Percentiles rank a stretch among this genome's conserved stretches.
phyloP scores from a whole-genome alignment of 164 flowering plant genomes.

The Nymphaea colorata region DNA sequence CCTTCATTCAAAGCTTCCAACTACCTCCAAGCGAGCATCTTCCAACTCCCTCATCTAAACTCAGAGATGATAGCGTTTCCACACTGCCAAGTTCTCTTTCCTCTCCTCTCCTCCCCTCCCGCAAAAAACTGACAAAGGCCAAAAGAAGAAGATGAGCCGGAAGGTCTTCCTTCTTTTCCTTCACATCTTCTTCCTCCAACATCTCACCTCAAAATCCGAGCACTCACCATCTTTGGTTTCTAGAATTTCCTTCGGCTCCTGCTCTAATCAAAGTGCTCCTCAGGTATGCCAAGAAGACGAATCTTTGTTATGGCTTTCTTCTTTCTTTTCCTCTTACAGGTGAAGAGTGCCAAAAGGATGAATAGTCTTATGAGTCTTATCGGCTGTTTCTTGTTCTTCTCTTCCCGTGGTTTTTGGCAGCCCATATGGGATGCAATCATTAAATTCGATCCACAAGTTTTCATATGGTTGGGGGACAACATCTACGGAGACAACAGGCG shows the following conservation, averaged over 20 bases:
- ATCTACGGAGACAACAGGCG: conserved; percentile 60
- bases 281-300: conserved; percentile 28
- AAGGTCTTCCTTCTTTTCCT: not conserved
- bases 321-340: not conserved
- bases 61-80: too few species aligned
- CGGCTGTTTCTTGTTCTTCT: not conserved
- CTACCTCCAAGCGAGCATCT: too few species aligned
- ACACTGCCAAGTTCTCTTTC: too few species aligned
- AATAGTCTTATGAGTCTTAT: too few species aligned
- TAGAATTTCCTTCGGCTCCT: conserved; percentile 70
- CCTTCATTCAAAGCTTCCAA: too few species aligned
- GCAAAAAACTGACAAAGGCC: too few species aligned
- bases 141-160: not conserved
- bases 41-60: too few species aligned
- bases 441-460: conserved; percentile 51
- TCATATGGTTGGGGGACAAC: conserved; percentile 78
- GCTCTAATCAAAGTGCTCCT: conserved; percentile 59
- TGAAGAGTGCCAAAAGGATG: not conserved
- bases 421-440: conserved; percentile 59
- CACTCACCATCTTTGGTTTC: conserved; percentile 13
- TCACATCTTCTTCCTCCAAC: conserved; percentile 4
- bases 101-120: too few species aligned
- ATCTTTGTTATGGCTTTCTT: not conserved
- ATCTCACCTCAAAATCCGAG: not conserved
- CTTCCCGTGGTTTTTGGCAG: conserved; percentile 14